A percentile compares a stretch with the other conserved stretches of the same genome.
Conservation (phyloP, 352 stramenopile genomes). For the Phytophthora vignae region DNA sequence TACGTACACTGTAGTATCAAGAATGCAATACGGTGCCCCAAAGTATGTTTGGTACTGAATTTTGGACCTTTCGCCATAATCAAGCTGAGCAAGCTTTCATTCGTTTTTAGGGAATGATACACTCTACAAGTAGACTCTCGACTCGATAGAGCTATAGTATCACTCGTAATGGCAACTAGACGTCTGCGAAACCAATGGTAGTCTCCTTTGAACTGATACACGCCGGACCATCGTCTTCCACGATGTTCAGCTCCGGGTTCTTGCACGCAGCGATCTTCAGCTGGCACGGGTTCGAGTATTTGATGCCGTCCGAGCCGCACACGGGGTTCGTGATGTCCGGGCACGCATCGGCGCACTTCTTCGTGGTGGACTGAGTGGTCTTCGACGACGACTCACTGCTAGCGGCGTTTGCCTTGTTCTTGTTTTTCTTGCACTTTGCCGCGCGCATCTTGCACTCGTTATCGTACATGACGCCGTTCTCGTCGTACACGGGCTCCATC, state of each 20-base stretch:
- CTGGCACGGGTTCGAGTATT: constrained; percentile 43
- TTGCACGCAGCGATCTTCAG: constrained; percentile 26
- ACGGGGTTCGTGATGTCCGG: constrained; percentile 31
- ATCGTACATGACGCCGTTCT: constrained; percentile 21
- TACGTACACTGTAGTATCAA: too few relatives aligned
- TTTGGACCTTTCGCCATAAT: too few relatives aligned
- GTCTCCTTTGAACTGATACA: too few relatives aligned
- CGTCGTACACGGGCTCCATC: constrained; percentile 11
- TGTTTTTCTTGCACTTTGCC: constrained; percentile 13
- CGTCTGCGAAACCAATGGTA: too few relatives aligned
- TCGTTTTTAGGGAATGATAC: too few relatives aligned
- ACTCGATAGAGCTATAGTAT: too few relatives aligned
- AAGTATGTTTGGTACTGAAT: too few relatives aligned
- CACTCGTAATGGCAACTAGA: too few relatives aligned
- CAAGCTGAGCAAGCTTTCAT: too few relatives aligned
- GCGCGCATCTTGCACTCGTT: constrained; percentile 21
- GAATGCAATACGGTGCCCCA: too few relatives aligned
- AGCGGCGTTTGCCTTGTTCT: too few relatives aligned
- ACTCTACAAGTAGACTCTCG: too few relatives aligned
- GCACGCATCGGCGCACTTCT: constrained; percentile 28
- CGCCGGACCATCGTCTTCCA: constrained; percentile 5
- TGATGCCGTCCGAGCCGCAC: constrained; percentile 46
- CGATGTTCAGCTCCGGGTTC: constrained; percentile 19
- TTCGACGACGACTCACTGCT: neutral
- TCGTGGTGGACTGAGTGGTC: neutral